These are phyloP conservation scores for Rhizopus delemar DNA, from an alignment of 371 early-diverging fungal genomes.

Conservation along the genomic window DNA sequence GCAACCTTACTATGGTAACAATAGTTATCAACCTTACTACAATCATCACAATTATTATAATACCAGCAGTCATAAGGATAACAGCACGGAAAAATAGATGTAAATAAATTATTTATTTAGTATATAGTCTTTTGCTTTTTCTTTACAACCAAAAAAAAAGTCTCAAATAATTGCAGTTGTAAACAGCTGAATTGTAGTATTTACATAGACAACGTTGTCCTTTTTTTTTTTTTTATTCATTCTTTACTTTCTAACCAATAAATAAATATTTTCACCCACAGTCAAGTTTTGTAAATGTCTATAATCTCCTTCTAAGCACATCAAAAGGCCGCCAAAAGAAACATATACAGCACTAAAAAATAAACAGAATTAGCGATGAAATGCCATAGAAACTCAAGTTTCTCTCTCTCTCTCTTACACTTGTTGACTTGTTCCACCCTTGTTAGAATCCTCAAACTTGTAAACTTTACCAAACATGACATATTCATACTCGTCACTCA, in stretches of 20 bases:
- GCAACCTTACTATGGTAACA: conserved; percentile 9
- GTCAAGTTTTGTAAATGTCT: conserved; percentile 79
- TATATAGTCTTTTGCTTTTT: neutral
- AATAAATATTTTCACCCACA: conserved; percentile 70
- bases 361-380: neutral
- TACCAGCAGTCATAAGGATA: neutral
- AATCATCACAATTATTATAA: conserved; percentile 17
- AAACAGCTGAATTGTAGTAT: neutral
- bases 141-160: neutral
- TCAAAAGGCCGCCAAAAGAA: conserved; percentile 92
- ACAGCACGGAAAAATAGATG: neutral
- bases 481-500: conserved; percentile 95
- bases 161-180: neutral
- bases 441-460: conserved; percentile 79
- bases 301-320: conserved; percentile 89
- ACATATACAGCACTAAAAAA: conserved; percentile 71
- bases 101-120: no score
- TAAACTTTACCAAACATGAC: conserved; percentile 97
- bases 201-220: neutral
- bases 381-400: no score
- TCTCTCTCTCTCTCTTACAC: conserved; percentile 62
- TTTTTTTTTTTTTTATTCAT: neutral
- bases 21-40: conserved; percentile 11
- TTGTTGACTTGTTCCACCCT: conserved; percentile 54
- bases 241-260: neutral